A percentile compares a stretch with the other conserved stretches of the same genome.
These are phyloP conservation scores for Larix sibirica DNA, from an alignment of 83 land plant species.

Conservation along the genomic window DNA sequence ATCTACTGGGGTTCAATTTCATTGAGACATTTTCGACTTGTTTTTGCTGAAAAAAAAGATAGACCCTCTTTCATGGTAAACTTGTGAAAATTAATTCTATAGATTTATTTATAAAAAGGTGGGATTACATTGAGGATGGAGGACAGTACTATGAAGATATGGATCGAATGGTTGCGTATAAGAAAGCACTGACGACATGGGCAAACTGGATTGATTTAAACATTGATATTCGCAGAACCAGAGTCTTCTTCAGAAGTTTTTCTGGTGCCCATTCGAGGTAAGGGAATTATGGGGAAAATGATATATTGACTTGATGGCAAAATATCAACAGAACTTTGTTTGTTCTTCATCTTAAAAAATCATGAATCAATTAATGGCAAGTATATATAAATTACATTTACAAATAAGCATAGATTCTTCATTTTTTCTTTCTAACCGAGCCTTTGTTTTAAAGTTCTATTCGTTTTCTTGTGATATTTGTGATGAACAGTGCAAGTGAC, in stretches of 20 bases:
- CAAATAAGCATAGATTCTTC: too few species aligned
- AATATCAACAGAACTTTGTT: too few species aligned
- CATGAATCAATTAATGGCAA: too few species aligned
- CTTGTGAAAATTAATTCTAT: neutral
- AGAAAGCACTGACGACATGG: conserved; percentile 64
- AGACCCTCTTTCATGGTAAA: conserved; percentile 32
- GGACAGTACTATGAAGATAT: conserved; percentile 41
- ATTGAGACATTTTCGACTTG: too few species aligned
- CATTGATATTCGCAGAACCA: conserved; percentile 41
- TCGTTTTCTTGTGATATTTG: too few species aligned
- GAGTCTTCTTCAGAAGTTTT: conserved; percentile 60
- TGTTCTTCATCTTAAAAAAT: too few species aligned
- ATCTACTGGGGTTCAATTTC: too few species aligned
- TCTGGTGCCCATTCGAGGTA: conserved; percentile 87
- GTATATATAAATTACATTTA: too few species aligned
- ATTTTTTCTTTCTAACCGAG: too few species aligned
- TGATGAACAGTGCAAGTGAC: conserved; percentile 36
- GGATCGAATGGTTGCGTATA: conserved; percentile 56
- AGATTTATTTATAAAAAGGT: conserved; percentile 21
- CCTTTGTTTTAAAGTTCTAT: too few species aligned
- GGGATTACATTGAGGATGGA: conserved; percentile 62
- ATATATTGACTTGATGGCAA: too few species aligned
- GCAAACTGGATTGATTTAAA: conserved; percentile 64
- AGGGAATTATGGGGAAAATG: neutral
- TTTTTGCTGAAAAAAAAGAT: conserved; percentile 19